Evolutionary conservation across 31 red algal species (phyloP), one percentile per base, ranked within the genome.

Genomic region (Endocladia muricata): DNA sequence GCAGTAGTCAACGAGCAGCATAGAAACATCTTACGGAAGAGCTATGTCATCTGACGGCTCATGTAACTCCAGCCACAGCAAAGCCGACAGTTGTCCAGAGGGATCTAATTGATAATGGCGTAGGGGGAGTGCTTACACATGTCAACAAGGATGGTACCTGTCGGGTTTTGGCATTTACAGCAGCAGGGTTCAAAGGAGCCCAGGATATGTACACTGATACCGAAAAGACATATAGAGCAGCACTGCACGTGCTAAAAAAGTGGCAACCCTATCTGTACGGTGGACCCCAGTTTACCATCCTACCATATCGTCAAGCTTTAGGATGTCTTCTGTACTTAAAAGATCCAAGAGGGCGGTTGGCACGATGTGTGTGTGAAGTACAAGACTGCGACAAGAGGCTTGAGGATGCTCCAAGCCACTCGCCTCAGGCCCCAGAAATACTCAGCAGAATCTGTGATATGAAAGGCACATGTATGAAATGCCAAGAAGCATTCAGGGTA

Each of bases 201-300:
- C n/a, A n/a, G 15, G 8, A 9, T 15, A 41, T 26, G 41, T n/a
- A 13, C 4, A 19, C 36, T 17, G 5, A 41, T 11, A 37, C 65
- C 41, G 34, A 70, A 42, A 6, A 25, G 9, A 36, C 36, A 42
- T 70, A 36, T 25, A 4, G 36, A 15, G 65, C 65, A 17, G 65
- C 41, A 36, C 32, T 70, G 5, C 65, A 70, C 34, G 65, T 9
- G 65, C 29, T 70, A 9, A 15, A 8, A 25, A 70, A 42, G 6
- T 70, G 65, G 65, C 11, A 36, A 9, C 65, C 11, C 65, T 40
- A 70, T 36, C 15, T 70, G 65, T 36, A 70, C 34, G 65, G 65
- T 41, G 65, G 41, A 25, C 15, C 7, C 19, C 7, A 25, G 8
- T 11, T 61, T 7, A 25, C 11, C 11, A 29, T 61, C 7, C 7